Base-by-base conservation (phyloP, 1,284 basidiomycete genomes). In the Ustilago hordei region DNA sequence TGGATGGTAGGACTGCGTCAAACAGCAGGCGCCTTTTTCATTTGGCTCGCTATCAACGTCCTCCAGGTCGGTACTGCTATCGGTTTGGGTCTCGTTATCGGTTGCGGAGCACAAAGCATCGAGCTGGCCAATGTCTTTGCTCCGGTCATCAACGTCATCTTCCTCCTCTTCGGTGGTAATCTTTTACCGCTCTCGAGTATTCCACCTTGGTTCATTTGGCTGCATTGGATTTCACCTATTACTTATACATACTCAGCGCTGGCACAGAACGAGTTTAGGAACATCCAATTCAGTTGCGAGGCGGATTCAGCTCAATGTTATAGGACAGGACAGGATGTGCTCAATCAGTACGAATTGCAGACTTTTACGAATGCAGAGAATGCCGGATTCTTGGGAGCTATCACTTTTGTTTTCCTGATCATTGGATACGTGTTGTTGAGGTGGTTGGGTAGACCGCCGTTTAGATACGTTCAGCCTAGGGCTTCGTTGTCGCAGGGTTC, bases 141-240 rank as follows among this genome's bases (percentile, higher is more conserved):
- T 11, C 80, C 80, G 17, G 63, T 80, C 19, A 78, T 81, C 67
- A 81, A 78, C 61, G 80, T 81, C 41, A 52, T 80, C 58, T 80
- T 78, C 56, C 64, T 81, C 3, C 73, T 81, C 11, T 81, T 81
- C 17, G 80, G 79, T 31, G 75, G 77, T 3, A 80, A 79, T 36
- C 55, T 81, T 9, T 52, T 81, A 4, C 80, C 80, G 9, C 60
- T 75, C 5, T 66, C 62, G 2, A 66, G 65, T 8, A 78, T 78
- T 28, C 79, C 79, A 3, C 78, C 78, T 1, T 81, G 75, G 71
- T 78, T 81, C 50, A 61, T 79, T 43, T 81, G 75, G 75, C 41
- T 81, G 17, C 68, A 72, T 23, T 81, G 69, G 67, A 71, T 81
- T 41, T 81, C 79, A 8, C 80, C 80, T 7, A 71, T 81, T 68